phyloP scores from a whole-genome alignment of 1,284 basidiomycete genomes.

The Binderoboletus segoi region DNA sequence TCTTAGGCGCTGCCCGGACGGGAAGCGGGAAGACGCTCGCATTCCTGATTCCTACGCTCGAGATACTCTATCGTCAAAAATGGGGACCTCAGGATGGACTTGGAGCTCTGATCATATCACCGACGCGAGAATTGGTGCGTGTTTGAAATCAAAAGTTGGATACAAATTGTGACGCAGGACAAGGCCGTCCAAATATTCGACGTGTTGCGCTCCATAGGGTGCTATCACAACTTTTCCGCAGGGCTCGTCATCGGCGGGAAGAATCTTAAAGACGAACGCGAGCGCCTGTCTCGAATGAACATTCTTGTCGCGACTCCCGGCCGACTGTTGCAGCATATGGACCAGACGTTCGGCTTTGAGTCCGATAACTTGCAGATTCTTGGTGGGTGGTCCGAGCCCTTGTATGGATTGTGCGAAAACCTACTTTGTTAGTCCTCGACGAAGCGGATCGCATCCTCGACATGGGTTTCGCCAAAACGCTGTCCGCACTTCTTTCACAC shows the following conservation, averaged over 20 bases:
- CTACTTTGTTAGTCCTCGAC: constrained; percentile 72
- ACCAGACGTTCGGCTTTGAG: constrained; percentile 96
- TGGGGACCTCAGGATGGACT: constrained; percentile 87
- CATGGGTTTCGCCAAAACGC: constrained; percentile 91
- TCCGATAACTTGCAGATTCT: constrained; percentile 88
- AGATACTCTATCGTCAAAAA: constrained; percentile 71
- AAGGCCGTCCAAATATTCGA: constrained; percentile 98
- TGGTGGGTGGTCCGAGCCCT: constrained; percentile 50
- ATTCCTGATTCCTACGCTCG: constrained; percentile 79
- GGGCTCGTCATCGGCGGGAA: constrained; percentile 97
- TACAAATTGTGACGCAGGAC: constrained; percentile 5
- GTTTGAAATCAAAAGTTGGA: constrained; percentile 2
- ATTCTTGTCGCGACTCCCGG: constrained; percentile 97
- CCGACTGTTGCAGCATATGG: constrained; percentile 94
- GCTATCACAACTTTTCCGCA: constrained; percentile 90
- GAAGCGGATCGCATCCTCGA: constrained; percentile 97
- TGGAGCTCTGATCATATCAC: constrained; percentile 93
- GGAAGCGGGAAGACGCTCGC: constrained; percentile 86
- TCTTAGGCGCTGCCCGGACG: constrained; percentile 79
- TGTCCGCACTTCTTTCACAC: constrained; percentile 90
- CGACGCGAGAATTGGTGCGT: constrained; percentile 88
- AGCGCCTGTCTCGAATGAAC: constrained; percentile 91
- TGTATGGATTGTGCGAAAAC: not conserved
- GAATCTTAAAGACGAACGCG: constrained; percentile 91
- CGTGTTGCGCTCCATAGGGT: constrained; percentile 90